phyloP scores from a whole-genome alignment of 495 filamentous ascomycete species.

The Xylaria cubensis region DNA sequence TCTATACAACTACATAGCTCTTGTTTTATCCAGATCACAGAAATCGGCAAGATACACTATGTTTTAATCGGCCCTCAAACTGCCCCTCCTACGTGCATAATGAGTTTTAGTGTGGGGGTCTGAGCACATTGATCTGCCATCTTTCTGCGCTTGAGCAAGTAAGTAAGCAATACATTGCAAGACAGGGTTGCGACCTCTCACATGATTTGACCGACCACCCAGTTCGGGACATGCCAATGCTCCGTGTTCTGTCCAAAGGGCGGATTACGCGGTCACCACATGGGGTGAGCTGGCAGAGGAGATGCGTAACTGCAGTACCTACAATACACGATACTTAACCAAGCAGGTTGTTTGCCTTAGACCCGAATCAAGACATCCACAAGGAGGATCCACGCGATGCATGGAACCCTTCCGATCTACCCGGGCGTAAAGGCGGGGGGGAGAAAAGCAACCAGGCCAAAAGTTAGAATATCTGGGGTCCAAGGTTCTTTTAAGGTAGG shows the following conservation, averaged over 20 bases:
- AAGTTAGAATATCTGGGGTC: conserved; percentile 17
- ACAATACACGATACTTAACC: neutral
- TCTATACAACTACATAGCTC: conserved; percentile 19
- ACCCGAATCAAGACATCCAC: neutral
- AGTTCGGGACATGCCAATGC: neutral
- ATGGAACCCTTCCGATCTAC: conserved; percentile 12
- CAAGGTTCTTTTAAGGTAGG: neutral
- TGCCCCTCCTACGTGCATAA: neutral
- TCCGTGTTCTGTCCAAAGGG: neutral
- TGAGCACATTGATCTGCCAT: neutral
- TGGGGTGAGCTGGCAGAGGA: neutral
- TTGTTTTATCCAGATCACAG: neutral
- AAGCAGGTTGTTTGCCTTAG: neutral
- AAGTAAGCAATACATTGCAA: conserved; percentile 9
- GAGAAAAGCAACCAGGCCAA: neutral
- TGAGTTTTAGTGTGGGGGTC: neutral
- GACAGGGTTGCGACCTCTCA: neutral
- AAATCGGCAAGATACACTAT: conserved; percentile 10
- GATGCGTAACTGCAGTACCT: neutral
- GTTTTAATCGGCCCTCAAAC: neutral
- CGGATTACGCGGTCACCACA: neutral
- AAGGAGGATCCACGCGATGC: conserved; percentile 1
- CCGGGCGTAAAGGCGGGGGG: conserved; percentile 1
- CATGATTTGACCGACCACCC: neutral
- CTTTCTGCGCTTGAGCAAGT: neutral